Percentiles rank a stretch among this genome's conserved stretches.
These are phyloP conservation scores for Colletotrichum sp. DNA, from an alignment of 2,329 filamentous ascomycete species.

Conservation along the genomic window DNA sequence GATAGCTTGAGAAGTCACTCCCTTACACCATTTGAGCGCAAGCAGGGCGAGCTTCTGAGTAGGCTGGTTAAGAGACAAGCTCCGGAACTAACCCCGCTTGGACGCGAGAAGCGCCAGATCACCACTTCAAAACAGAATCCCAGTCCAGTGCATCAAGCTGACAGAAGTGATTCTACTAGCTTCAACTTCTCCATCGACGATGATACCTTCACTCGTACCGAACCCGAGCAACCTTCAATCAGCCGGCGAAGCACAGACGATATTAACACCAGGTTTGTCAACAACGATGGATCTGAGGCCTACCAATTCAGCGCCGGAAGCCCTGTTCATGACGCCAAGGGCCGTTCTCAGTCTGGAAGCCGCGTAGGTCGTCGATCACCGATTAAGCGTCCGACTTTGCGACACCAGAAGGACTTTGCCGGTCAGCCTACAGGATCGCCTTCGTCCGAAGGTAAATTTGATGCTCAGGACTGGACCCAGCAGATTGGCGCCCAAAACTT, in stretches of 20 bases:
- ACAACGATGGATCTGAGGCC: constrained; percentile 47
- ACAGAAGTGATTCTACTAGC: constrained; percentile 44
- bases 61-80: constrained; percentile 37
- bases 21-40: constrained; percentile 43
- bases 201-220: constrained; percentile 41
- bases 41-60: constrained; percentile 42
- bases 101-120: constrained; percentile 7
- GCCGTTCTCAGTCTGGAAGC: constrained; percentile 42
- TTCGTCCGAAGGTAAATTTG: constrained; percentile 41
- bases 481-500: constrained; percentile 62
- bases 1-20: constrained; percentile 19
- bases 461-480: constrained; percentile 58
- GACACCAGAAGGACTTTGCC: constrained; percentile 26
- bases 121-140: not conserved
- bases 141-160: constrained; percentile 29
- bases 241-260: constrained; percentile 59
- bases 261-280: constrained; percentile 66
- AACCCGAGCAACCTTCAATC: constrained; percentile 45
- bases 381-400: constrained; percentile 30
- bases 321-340: constrained; percentile 34
- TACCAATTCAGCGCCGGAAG: constrained; percentile 61
- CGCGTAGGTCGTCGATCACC: constrained; percentile 47
- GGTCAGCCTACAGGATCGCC: constrained; percentile 1
- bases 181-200: constrained; percentile 54
- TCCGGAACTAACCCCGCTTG: constrained; percentile 11